Base-by-base conservation (phyloP, 2,329 filamentous ascomycete species). In the Clarireedia monteithiana region DNA sequence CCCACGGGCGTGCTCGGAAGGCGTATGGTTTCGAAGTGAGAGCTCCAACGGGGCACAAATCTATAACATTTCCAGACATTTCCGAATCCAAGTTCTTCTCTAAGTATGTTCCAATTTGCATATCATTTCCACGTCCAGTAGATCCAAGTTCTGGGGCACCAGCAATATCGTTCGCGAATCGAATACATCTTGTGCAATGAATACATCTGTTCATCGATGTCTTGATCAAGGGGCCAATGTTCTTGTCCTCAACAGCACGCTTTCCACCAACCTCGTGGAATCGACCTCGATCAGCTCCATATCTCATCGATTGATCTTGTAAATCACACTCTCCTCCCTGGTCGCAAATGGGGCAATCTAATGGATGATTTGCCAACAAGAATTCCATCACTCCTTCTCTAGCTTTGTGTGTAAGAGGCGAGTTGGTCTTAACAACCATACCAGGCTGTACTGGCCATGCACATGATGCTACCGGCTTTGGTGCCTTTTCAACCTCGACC, bases 151-250 rank as follows among this genome's bases (percentile, higher is more conserved):
- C 94, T 38, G 94, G 91, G 59, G 94, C 94, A 68, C 94, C 94
- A 60, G 94, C 94, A 68, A 99, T 81, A 69, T 99, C 94, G 75
- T 97, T 99, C 71, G 94, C 89, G 74, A 99, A 99, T 70, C 94
- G 91, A 66, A 99, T 84, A 75, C 94, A 99, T 69, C 94, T 85
- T 62, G 94, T 99, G 80, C 94, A 99, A 79, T 99, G 94, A 69
- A 99, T 99, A 75, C 94, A 99, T 72, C 94, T 84, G 81, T 99
- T 99, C 94, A 99, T 99, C 50, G 94, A 99, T 3, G 94, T 99
- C 83, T 99, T 99, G 76, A 99, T 89, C 65, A 99, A 75, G 53
- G 94, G 94, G 38, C 94, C 94, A 68, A 99, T 96, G 74, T 99
- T 97, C 82, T 99, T 99, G 75, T 99, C 94, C 77, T 99, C 94